Percentiles rank a stretch among this genome's conserved stretches.
phyloP scores from a whole-genome alignment of 1,284 basidiomycete genomes.

The Cerioporus squamosus region DNA sequence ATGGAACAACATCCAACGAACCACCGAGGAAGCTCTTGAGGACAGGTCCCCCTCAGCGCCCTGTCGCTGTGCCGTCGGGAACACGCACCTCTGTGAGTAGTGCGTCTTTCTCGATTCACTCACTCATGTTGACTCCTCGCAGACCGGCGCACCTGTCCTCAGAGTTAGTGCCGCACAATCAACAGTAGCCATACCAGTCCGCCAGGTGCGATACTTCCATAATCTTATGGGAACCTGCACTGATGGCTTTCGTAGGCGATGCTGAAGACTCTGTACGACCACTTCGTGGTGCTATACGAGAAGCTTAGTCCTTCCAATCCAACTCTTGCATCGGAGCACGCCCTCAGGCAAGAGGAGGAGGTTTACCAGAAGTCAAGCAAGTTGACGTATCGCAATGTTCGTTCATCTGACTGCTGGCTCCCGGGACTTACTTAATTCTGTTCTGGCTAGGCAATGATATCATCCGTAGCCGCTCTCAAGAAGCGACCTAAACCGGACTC shows the following conservation, averaged over 20 bases:
- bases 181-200: constrained; percentile 66
- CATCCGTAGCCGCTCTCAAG: constrained; percentile 73
- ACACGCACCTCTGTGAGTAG: constrained; percentile 41
- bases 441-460: constrained; percentile 67
- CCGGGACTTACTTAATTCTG: not conserved
- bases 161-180: constrained; percentile 66
- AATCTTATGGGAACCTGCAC: not conserved
- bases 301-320: constrained; percentile 54
- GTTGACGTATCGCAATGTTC: constrained; percentile 79
- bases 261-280: constrained; percentile 73
- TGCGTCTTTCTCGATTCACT: not conserved
- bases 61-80: constrained; percentile 45
- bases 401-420: constrained; percentile 23
- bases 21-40: constrained; percentile 68
- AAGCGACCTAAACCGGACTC: constrained; percentile 68
- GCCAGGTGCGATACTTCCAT: constrained; percentile 57
- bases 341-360: constrained; percentile 78
- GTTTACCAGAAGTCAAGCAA: constrained; percentile 75
- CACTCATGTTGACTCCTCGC: not conserved
- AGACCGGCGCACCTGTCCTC: constrained; percentile 72
- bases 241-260: constrained; percentile 51
- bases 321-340: constrained; percentile 70
- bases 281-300: constrained; percentile 69
- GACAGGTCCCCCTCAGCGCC: constrained; percentile 44
- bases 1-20: constrained; percentile 36